Base-by-base conservation (phyloP, 225 moss, liverwort and hornwort genomes). In the Pleurozium schreberi region DNA sequence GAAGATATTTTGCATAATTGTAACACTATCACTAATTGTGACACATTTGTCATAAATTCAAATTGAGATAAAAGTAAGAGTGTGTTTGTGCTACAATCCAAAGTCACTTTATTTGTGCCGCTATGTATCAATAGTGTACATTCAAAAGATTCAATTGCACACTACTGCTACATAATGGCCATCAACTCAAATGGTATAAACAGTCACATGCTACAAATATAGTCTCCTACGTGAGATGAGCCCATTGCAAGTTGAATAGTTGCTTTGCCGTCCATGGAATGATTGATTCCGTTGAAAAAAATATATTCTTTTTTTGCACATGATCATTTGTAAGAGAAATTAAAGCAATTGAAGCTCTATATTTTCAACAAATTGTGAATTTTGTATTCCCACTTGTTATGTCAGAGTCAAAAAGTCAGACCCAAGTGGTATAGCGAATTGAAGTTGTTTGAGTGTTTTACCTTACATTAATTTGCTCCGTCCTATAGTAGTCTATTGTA, bases 101-200 rank as follows among this genome's bases (percentile, higher is more conserved):
- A 20, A 8, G 20, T 6, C 5, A 75, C 13, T 0, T 49, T 33
- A 4, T 21, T 75, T 75, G 34, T 1, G 1, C 21, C 5, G 21
- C 21, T 30, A 20, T 50, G 5, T 21, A 33, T 75, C 8, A 13
- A 50, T 34, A 34, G 11, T 13, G 5, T 8, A 75, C 34, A 75
- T 75, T 49, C 19, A 7, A 31, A 49, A 75, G 4, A 31, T 75
- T 49, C 18, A 75, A 49, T 31, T 75, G 6, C 45, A 30, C 4
- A 45, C 4, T 6, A 18, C 0, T 18, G 0, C 31, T 19, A 75
- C 7, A 31, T 19, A 49, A 49, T 49, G 1, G 31, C 12, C 8
- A 19, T 33, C 12, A 49, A 49, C 52, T 9, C 52, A 52, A 52
- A 19, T 50, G 20, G 5, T 3, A 2, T 19, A 75, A 20, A 7